Percentiles rank a stretch among this genome's conserved stretches.
Conservation (phyloP, 73 alveolate genomes). For the Blepharisma stoltei region DNA sequence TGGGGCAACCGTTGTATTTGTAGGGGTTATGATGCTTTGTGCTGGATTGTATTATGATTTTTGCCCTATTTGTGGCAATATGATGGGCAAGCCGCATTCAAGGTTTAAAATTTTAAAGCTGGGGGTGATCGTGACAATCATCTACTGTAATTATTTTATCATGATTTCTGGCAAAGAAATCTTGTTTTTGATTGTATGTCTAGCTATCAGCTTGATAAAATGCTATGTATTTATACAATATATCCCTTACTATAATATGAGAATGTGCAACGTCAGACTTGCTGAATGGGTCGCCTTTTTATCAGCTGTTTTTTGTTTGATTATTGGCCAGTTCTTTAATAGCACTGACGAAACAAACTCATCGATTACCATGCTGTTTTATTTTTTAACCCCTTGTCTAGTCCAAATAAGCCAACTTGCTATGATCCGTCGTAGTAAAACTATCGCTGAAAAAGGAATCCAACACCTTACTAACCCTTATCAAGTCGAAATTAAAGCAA, state of each 20-base stretch:
- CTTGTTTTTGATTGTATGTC: not conserved
- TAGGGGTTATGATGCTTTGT: not conserved
- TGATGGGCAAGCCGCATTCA: not conserved
- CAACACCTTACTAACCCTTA: conserved; percentile 3
- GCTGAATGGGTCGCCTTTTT: not conserved
- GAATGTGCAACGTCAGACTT: not conserved
- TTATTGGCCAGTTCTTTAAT: not conserved
- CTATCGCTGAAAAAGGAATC: not conserved
- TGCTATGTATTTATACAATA: not conserved
- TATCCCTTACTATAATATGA: conserved; percentile 1
- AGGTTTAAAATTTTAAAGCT: not conserved
- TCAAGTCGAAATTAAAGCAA: conserved; percentile 7
- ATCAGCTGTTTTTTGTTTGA: not conserved
- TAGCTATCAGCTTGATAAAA: not conserved
- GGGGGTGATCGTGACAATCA: not conserved
- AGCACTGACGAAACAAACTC: conserved; percentile 9
- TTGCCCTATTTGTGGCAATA: not conserved
- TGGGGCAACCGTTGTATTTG: not conserved
- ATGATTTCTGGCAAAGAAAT: not conserved
- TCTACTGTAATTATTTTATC: not conserved
- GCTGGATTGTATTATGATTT: not conserved
- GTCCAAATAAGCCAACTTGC: conserved; percentile 6
- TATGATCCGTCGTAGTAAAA: not conserved
- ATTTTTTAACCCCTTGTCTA: not conserved
- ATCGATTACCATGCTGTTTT: not conserved